These are phyloP conservation scores for Phytophthora sojae DNA, from an alignment of 352 stramenopile genomes.

Conservation along the genomic window DNA sequence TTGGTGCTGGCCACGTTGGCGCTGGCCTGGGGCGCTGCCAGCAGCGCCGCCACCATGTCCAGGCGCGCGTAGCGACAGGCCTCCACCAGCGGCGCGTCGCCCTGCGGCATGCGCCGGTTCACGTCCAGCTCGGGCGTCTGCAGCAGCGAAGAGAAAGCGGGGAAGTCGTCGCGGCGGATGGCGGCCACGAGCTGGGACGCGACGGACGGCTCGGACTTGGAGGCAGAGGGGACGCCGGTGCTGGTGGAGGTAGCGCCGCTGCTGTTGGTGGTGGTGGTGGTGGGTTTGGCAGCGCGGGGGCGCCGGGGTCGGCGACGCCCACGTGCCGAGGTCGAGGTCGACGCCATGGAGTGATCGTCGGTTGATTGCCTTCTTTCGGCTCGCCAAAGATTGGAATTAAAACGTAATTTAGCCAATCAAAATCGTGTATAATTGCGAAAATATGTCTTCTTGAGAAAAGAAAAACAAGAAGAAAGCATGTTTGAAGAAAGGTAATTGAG, in stretches of 20 bases:
- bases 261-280: no score
- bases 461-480: no score
- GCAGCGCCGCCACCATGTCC: slow-evolving; percentile 46
- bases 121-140: slow-evolving; percentile 39
- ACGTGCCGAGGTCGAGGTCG: background rate
- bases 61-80: slow-evolving; percentile 60
- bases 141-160: slow-evolving; percentile 38
- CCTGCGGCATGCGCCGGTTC: slow-evolving; percentile 45
- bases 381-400: no score
- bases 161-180: slow-evolving; percentile 35
- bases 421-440: no score
- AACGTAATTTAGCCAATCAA: no score
- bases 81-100: slow-evolving; percentile 62
- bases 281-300: background rate
- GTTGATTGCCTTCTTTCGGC: no score
- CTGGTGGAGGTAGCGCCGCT: background rate
- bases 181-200: slow-evolving; percentile 29
- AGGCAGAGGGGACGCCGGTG: no score
- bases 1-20: slow-evolving; percentile 51
- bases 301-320: background rate
- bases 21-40: slow-evolving; percentile 36
- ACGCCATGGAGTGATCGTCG: no score
- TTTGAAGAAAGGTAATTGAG: no score
- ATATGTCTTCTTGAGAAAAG: no score
- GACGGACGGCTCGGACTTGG: no score